These are phyloP conservation scores for Hypomontagnella submonticulosa DNA, from an alignment of 495 filamentous ascomycete genomes.

Conservation along the genomic window DNA sequence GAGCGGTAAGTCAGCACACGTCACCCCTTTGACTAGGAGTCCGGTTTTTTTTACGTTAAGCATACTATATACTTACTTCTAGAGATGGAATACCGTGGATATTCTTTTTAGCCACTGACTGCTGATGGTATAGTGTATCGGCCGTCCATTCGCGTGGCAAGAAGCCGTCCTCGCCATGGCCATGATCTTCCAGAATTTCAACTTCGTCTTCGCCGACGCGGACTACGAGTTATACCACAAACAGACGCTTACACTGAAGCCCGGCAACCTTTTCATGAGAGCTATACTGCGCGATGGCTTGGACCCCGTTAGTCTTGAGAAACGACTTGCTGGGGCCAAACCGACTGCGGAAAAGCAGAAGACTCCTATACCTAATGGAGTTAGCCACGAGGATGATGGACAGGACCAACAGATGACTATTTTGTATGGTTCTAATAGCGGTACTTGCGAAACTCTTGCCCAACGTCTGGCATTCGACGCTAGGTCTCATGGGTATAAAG, in stretches of 20 bases:
- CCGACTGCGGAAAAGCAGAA: neutral
- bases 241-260: constrained; percentile 75
- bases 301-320: constrained; percentile 63
- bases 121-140: constrained; percentile 58
- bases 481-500: constrained; percentile 60
- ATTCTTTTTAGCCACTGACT: neutral
- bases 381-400: neutral
- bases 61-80: too few species aligned
- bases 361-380: neutral
- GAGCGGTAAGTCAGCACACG: constrained; percentile 30
- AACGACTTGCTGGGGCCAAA: constrained; percentile 48
- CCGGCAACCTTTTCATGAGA: constrained; percentile 70
- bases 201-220: constrained; percentile 63
- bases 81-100: neutral
- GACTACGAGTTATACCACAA: constrained; percentile 68
- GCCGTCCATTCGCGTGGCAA: constrained; percentile 67
- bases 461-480: constrained; percentile 67
- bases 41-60: too few species aligned
- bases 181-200: constrained; percentile 66
- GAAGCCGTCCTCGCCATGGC: constrained; percentile 60
- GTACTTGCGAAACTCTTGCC: constrained; percentile 74
- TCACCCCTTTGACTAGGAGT: too few species aligned
- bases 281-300: constrained; percentile 66
- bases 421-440: constrained; percentile 75
- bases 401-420: constrained; percentile 60